Percentiles rank a stretch among this genome's conserved stretches.
phyloP scores from a whole-genome alignment of 306 rosid genomes.

The Vachellia pachyceras region DNA sequence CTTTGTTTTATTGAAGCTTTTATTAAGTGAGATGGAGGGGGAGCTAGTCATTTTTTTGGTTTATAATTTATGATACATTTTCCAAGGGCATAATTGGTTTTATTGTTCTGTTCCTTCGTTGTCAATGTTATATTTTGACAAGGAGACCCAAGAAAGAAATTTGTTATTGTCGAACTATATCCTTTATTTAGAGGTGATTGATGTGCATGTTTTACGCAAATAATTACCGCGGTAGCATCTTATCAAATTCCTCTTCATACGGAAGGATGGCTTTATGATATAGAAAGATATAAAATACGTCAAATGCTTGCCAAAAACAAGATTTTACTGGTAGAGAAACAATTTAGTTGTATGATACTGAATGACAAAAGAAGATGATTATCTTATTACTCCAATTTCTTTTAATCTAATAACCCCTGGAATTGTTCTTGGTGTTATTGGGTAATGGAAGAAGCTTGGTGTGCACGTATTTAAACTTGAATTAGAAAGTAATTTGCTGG shows the following conservation, averaged over 20 bases:
- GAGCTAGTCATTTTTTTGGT: background rate
- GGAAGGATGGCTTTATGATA: no score
- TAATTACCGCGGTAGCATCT: background rate
- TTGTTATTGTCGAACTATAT: background rate
- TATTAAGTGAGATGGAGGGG: background rate
- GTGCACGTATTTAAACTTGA: background rate
- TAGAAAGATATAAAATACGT: no score
- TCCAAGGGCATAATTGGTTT: background rate
- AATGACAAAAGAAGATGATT: background rate
- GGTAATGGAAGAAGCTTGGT: background rate
- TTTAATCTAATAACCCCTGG: background rate
- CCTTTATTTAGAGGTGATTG: background rate
- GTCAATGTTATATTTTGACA: background rate
- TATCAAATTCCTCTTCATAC: background rate
- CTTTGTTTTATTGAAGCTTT: background rate
- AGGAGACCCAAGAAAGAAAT: background rate
- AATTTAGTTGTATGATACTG: background rate
- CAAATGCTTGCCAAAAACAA: no score
- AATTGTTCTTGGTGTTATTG: background rate
- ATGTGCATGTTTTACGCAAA: background rate
- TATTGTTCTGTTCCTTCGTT: background rate
- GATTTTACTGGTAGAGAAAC: no score
- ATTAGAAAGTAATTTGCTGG: background rate
- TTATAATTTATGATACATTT: background rate
- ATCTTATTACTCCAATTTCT: background rate